Percentiles rank a stretch among this genome's conserved stretches.
Evolutionary conservation across 164 flowering plant species (phyloP).

Genomic region (Aristolochia contorta): DNA sequence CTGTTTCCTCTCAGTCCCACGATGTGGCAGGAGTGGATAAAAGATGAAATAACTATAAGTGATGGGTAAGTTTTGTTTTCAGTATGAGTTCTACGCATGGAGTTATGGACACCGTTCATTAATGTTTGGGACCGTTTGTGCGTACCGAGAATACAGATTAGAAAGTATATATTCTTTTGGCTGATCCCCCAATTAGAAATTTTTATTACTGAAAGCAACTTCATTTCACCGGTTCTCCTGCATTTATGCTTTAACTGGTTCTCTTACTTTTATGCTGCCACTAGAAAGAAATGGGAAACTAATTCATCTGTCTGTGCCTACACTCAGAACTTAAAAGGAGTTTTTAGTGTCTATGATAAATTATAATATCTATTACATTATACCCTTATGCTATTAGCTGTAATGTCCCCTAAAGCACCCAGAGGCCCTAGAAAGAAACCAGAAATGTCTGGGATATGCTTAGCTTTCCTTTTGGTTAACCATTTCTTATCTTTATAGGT

Average conservation of each 20-base stretch:
- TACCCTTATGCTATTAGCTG: background rate
- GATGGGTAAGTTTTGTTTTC: slow-evolving; percentile 26
- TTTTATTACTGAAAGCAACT: background rate
- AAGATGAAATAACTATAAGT: slow-evolving; percentile 54
- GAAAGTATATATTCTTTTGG: background rate
- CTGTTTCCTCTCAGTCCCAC: slow-evolving; percentile 62
- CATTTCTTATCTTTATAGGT: slow-evolving; percentile 28
- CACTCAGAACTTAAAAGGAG: no score
- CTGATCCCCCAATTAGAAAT: background rate
- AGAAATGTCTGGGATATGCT: background rate
- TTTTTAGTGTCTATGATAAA: no score
- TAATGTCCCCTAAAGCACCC: background rate
- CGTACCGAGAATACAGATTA: background rate
- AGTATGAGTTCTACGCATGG: background rate
- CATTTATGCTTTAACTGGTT: no score
- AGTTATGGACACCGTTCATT: background rate
- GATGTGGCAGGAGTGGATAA: slow-evolving; percentile 94
- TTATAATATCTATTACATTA: background rate
- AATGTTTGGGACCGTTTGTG: background rate
- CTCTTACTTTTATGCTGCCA: no score
- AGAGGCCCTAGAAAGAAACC: background rate
- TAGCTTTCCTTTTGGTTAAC: background rate
- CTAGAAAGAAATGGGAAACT: no score
- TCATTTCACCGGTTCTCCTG: no score
- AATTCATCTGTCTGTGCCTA: no score